Percentiles rank a stretch among this genome's conserved stretches.
These are phyloP conservation scores for Phytophthora kernoviae DNA, from an alignment of 352 stramenopile genomes.

Conservation along the genomic window DNA sequence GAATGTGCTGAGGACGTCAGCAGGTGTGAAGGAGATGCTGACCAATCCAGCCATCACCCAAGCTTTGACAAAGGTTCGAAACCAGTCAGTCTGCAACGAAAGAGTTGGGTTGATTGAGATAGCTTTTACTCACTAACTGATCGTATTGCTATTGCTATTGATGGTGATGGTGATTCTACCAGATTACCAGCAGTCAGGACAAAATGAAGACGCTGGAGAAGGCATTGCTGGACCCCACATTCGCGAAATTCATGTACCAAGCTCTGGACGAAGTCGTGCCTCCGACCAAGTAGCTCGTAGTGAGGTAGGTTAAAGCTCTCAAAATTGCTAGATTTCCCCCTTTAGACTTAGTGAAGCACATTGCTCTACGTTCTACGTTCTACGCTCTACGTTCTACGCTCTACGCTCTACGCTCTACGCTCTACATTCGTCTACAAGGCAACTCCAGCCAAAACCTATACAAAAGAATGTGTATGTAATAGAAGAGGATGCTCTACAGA, in stretches of 20 bases:
- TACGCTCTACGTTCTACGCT: not conserved
- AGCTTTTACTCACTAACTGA: not conserved
- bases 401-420: not conserved
- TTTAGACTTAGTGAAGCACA: no score
- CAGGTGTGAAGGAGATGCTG: constrained; percentile 45
- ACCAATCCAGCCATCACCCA: constrained; percentile 52
- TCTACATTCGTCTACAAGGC: not conserved
- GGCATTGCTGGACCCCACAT: constrained; percentile 66
- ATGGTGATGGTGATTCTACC: constrained; percentile 4
- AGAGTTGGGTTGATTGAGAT: no score
- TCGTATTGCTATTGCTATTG: constrained; percentile 1
- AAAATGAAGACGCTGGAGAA: constrained; percentile 82
- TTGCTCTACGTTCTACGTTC: no score
- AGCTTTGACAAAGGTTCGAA: constrained; percentile 54
- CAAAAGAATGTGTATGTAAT: no score
- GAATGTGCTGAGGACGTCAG: constrained; percentile 35
- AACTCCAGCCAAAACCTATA: not conserved
- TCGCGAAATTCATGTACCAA: constrained; percentile 82
- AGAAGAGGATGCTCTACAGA: no score
- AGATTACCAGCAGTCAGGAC: constrained; percentile 72
- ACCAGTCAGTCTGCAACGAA: not conserved
- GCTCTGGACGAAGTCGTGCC: constrained; percentile 61
- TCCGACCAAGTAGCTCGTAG: constrained; percentile 22
- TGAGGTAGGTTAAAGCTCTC: not conserved
- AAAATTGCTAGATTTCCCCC: not conserved